Base-by-base conservation (phyloP, 2,329 filamentous ascomycete genomes). In the Cordyceps fumosorosea region DNA sequence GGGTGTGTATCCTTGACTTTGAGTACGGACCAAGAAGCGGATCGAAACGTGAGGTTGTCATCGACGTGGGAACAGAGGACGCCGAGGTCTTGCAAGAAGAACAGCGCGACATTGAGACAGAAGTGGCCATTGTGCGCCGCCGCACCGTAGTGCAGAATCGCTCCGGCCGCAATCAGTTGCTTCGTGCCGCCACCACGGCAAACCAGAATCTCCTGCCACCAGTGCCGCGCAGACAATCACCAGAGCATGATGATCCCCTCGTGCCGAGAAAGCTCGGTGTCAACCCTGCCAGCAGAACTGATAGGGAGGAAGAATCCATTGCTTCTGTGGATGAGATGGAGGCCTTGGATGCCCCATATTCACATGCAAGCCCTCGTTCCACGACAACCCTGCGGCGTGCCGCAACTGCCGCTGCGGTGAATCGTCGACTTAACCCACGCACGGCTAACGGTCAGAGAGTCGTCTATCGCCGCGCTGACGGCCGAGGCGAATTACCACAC, bases 121-220 rank as follows among this genome's bases (percentile, higher is more conserved):
- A 93, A 71, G 89, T 95, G 22, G 90, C 90, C 65, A 85, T 93
- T 67, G 89, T 91, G 56, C 83, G 90, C 66, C 82, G 89, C 65
- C 81, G 90, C 66, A 93, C 90, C 3, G 87, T 89, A 18, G 82
- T 88, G 42, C 85, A 87, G 68, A 82, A 81, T 57, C 79, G 82
- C 66, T 81, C 80, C 22, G 74, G 76, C 62, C 74, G 81, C 63
- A 72, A 74, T 55, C 76, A 77, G 61, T 70, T 85, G 40, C 77
- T 83, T 64, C 78, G 81, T 54, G 74, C 81, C 26, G 75, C 80
- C 11, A 81, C 83, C 2, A 78, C 75, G 8, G 74, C 78, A 67
- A 63, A 64, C 53, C 52, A 66, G 60, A 60, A 66, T 45, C 64
- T 65, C 14, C 63, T 70, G 52, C 75, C 75, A 20, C 67, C 72